Base-by-base conservation (phyloP, 2,329 filamentous ascomycete species). In the Sporothrix brasiliensis region DNA sequence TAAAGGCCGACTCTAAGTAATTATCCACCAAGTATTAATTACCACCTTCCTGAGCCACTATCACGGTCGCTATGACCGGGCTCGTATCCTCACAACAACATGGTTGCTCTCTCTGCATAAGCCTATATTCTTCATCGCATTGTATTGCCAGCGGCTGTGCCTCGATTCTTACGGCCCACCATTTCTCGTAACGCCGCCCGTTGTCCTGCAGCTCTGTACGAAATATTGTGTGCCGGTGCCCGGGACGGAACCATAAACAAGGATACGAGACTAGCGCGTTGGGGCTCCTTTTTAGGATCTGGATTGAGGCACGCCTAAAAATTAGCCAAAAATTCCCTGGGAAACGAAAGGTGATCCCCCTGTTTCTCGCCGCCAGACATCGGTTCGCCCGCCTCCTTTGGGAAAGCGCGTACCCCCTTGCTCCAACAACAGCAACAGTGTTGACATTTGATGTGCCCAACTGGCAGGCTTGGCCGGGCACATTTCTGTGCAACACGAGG, bases 211-310 rank as follows among this genome's bases (percentile, higher is more conserved):
- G 56, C 34, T 65, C 21, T 30, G 60, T 30, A 30, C 4, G 27
- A 24, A 24, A 24, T 47, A 10, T 34, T 44, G 41, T 44, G 41
- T 50, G 49, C 27, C 63, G 53, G 63, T 67, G 49, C 63, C 63
- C 53, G 63, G 47, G 19, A 67, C 27, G 49, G 63, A 34, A 53
- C 63, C 49, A 65, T 30, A 53, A 67, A 53, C 50, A 53, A 34
- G 65, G 49, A 54, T 54, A 67, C 65, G 65, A 54, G 65, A 13
- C 50, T 65, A 65, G 61, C 34, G 65, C n/a, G 50, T 54, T 16
- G 21, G 54, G 54, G 65, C 61, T 54, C 65, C 65, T 67, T 54
- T 67, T 67, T 41, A 54, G 47, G 30, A 50, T 47, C 65, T 41
- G 21, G 19, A 49, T 49, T 65, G 44, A 65, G 41, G 60, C 60